These are phyloP conservation scores for Boletus rex-veris DNA, from an alignment of 768 basidiomycete genomes.

Conservation along the genomic window DNA sequence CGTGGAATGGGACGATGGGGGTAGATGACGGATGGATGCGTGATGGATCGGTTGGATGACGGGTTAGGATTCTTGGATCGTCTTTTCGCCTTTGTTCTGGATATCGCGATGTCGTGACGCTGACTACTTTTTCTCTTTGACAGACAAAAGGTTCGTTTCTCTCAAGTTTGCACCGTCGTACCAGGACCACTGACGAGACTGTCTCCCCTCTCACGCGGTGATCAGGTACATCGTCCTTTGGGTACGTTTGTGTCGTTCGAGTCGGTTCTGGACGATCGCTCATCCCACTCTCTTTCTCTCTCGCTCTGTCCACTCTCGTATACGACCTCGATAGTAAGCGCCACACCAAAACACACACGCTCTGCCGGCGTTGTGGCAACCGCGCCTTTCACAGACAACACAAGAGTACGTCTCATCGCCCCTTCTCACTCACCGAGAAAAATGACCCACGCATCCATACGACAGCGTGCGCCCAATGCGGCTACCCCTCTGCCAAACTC, in stretches of 20 bases:
- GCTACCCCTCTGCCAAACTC: slow-evolving; percentile 93
- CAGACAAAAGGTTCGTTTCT: slow-evolving; percentile 80
- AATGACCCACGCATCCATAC: not conserved
- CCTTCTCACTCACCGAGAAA: too few species aligned
- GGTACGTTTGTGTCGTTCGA: slow-evolving; percentile 48
- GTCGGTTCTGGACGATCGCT: not conserved
- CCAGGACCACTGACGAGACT: slow-evolving; percentile 13
- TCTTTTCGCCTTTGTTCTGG: not conserved
- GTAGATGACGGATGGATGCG: slow-evolving; percentile 21
- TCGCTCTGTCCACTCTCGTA: too few species aligned
- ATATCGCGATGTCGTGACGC: not conserved
- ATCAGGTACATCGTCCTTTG: slow-evolving; percentile 93
- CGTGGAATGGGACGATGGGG: slow-evolving; percentile 20
- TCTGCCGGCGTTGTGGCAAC: slow-evolving; percentile 95
- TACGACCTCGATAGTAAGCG: slow-evolving; percentile 62
- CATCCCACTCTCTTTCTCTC: not conserved
- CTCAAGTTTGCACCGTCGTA: not conserved
- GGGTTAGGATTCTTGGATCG: not conserved
- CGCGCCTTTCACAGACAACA: slow-evolving; percentile 98
- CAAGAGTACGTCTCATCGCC: slow-evolving; percentile 63
- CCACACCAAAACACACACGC: slow-evolving; percentile 95
- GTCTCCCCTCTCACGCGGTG: slow-evolving; percentile 7
- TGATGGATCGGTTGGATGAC: slow-evolving; percentile 36
- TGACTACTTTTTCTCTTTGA: slow-evolving; percentile 25
- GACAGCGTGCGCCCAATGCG: slow-evolving; percentile 90